Evolutionary conservation across 1,284 basidiomycete species (phyloP).

Genomic region (Melampsora abietis-canadensis): DNA sequence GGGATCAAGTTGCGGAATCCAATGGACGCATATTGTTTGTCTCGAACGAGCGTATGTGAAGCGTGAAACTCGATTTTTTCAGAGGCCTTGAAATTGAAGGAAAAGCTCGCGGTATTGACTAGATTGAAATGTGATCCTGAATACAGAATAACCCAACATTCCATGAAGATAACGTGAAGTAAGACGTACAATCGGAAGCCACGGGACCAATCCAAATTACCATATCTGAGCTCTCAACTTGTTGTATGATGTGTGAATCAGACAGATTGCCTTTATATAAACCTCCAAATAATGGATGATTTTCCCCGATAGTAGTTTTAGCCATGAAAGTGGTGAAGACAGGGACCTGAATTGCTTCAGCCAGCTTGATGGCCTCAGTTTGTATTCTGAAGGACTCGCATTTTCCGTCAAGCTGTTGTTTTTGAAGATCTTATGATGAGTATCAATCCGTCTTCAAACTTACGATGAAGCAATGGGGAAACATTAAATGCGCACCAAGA

Average conservation of each 20-base stretch:
- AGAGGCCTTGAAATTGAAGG: slow-evolving; percentile 45
- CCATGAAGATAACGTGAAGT: too few species aligned
- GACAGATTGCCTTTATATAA: slow-evolving; percentile 57
- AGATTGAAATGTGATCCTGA: not conserved
- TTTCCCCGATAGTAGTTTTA: slow-evolving; percentile 75
- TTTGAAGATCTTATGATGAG: slow-evolving; percentile 50
- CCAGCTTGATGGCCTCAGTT: slow-evolving; percentile 3
- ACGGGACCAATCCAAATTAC: slow-evolving; percentile 77
- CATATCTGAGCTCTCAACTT: slow-evolving; percentile 76
- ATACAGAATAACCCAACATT: slow-evolving; percentile 29
- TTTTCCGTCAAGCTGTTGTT: not conserved
- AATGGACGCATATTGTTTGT: slow-evolving; percentile 43
- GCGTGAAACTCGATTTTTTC: slow-evolving; percentile 71
- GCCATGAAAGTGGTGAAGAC: slow-evolving; percentile 73
- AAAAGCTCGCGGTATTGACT: slow-evolving; percentile 18
- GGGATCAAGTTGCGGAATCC: slow-evolving; percentile 50
- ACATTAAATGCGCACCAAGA: not conserved
- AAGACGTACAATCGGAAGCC: slow-evolving; percentile 64
- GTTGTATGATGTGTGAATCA: slow-evolving; percentile 66
- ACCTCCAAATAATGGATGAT: slow-evolving; percentile 79
- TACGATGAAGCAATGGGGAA: too few species aligned
- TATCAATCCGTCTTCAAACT: slow-evolving; percentile 48
- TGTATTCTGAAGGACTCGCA: slow-evolving; percentile 32
- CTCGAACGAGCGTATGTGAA: slow-evolving; percentile 64
- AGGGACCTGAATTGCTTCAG: slow-evolving; percentile 43